Percentiles rank a stretch among this genome's conserved stretches.
phyloP scores from a whole-genome alignment of 345 rosid species.

The Linum tenue region DNA sequence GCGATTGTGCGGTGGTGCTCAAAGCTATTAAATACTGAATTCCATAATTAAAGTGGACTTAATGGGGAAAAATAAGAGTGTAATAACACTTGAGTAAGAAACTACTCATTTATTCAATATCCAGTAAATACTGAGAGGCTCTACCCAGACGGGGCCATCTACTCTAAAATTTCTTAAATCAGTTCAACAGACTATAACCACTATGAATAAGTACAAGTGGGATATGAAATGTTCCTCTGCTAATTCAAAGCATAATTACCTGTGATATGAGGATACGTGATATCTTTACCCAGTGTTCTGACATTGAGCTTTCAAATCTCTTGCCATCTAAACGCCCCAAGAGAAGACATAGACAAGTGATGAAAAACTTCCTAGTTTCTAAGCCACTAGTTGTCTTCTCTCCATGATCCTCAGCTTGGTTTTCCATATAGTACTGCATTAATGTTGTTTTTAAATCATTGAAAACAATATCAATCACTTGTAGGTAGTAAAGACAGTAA shows the following conservation, averaged over 20 bases:
- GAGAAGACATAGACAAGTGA: constrained; percentile 78
- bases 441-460: neutral
- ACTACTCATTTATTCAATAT: too few relatives aligned
- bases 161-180: neutral
- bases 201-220: neutral
- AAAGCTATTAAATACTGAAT: too few relatives aligned
- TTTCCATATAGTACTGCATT: constrained; percentile 57
- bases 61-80: too few relatives aligned
- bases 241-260: constrained; percentile 29
- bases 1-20: too few relatives aligned
- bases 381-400: constrained; percentile 39
- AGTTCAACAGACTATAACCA: constrained; percentile 4
- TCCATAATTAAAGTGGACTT: too few relatives aligned
- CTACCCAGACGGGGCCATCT: neutral
- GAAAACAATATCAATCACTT: constrained; percentile 4
- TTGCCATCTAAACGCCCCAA: constrained; percentile 72
- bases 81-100: too few relatives aligned
- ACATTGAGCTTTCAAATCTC: constrained; percentile 44
- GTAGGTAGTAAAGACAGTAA: constrained; percentile 3
- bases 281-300: constrained; percentile 58
- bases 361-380: constrained; percentile 71
- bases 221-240: neutral
- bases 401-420: constrained; percentile 31
- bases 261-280: constrained; percentile 56
- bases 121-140: neutral